phyloP scores from a whole-genome alignment of 2,329 filamentous ascomycete species.

The Simplicillium sp. region DNA sequence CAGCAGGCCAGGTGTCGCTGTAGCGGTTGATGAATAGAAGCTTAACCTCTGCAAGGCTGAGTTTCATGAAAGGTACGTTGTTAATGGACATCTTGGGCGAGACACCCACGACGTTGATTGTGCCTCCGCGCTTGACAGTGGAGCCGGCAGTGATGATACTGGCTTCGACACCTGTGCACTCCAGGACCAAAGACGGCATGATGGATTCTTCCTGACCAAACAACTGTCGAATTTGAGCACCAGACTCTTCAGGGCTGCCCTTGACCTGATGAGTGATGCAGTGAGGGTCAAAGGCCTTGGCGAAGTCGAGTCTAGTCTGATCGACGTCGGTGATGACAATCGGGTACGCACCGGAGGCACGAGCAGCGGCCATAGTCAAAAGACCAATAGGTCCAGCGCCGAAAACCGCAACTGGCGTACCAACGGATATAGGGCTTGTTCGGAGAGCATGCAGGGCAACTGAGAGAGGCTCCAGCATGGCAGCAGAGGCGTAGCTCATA shows the following conservation, averaged over 20 bases:
- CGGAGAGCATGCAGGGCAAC: constrained; percentile 54
- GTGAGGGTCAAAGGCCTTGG: constrained; percentile 44
- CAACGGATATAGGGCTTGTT: constrained; percentile 41
- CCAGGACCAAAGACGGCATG: constrained; percentile 49
- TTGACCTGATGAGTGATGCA: constrained; percentile 46
- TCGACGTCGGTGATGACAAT: constrained; percentile 57
- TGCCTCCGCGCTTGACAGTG: constrained; percentile 46
- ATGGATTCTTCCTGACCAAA: constrained; percentile 46
- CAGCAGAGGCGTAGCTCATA: constrained; percentile 47
- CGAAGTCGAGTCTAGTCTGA: constrained; percentile 43
- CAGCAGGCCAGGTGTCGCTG: constrained; percentile 59
- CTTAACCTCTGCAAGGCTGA: constrained; percentile 51
- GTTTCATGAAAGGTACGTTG: constrained; percentile 57
- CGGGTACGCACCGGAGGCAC: constrained; percentile 53
- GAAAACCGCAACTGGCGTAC: constrained; percentile 45
- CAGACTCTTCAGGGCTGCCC: constrained; percentile 34
- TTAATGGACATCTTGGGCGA: constrained; percentile 49
- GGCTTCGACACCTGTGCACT: constrained; percentile 58
- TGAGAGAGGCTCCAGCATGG: constrained; percentile 54
- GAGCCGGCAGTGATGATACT: constrained; percentile 51
- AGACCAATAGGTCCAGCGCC: constrained; percentile 57
- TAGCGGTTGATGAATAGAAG: constrained; percentile 65
- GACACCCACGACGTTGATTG: constrained; percentile 56
- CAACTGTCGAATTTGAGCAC: constrained; percentile 39
- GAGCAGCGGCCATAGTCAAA: constrained; percentile 44